Evolutionary conservation across 352 stramenopile species (phyloP), one percentile per base, ranked within the genome.

Genomic region (Phytophthora chlamydospora): DNA sequence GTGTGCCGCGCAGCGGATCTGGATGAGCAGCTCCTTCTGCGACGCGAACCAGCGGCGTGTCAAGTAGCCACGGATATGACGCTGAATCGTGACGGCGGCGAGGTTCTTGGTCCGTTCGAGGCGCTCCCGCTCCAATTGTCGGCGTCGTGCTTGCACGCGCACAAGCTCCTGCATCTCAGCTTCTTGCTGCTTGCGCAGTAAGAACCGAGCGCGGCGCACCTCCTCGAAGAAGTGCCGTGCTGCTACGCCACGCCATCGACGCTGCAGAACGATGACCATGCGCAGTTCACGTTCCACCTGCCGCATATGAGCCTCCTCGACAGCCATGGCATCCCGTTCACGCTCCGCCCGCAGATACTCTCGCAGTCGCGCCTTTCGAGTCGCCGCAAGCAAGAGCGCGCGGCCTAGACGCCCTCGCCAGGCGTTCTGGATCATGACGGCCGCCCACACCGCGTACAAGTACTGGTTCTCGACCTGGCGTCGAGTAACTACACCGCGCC

Each of bases 281-380:
- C 55, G 65, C 4, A 95, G 42, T 13, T 88, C 72, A 24, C 58
- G 72, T n/a, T 88, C 68, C 39, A 83, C 84, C 46, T 74, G 62
- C 8, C 62, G 66, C 57, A 58, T 86, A 1, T 38, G 47, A 0
- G 41, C 34, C 33, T 91, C 80, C 32, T 93, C 81, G 4, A 31
- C 49, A 10, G 73, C 71, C 62, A 93, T 79, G 1, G 57, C 66
- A 24, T 95, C 80, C n/a, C 68, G 61, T 35, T 91, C 83, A 27
- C 72, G 69, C 51, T 95, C 85, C 6, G 78, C 78, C 0, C 78
- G 76, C 8, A 92, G 29, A 56, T 91, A 95, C 44, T 91, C 85
- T 2, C 78, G 74, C 5, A 95, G 67, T 14, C 82, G 70, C 0
- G 71, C 66, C 58, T 90, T 88, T 7, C 83, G 72, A 13, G 68